Conservation (phyloP, 2,329 filamentous ascomycete genomes). For the Alternaria postmessia region DNA sequence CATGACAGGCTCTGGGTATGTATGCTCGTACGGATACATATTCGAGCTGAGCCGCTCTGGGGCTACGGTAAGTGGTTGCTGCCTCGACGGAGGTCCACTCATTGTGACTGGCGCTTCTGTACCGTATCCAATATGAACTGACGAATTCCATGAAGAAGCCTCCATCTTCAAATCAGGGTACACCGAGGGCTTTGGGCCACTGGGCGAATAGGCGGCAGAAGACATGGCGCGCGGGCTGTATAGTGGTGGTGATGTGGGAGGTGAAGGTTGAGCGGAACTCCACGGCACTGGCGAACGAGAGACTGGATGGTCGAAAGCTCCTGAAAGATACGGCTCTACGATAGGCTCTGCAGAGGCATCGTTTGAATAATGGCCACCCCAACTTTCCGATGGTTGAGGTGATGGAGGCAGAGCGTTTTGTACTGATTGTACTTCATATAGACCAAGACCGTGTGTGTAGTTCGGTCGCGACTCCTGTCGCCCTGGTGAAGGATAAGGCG, state of each 20-base stretch:
- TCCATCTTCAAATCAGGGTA: conserved; percentile 43
- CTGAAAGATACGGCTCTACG: conserved; percentile 43
- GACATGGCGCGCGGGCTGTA: conserved; percentile 39
- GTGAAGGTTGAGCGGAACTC: conserved; percentile 39
- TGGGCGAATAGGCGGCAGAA: conserved; percentile 46
- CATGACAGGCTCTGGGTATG: conserved; percentile 33
- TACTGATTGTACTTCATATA: conserved; percentile 44
- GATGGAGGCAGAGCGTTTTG: conserved; percentile 43
- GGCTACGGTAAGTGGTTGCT: conserved; percentile 41
- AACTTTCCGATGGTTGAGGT: conserved; percentile 46
- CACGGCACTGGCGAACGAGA: conserved; percentile 44
- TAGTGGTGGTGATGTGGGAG: conserved; percentile 47
- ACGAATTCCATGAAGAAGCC: conserved; percentile 36
- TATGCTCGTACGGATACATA: conserved; percentile 34
- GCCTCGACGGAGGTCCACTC: conserved; percentile 19
- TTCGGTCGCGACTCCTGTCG: conserved; percentile 40
- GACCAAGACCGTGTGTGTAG: conserved; percentile 43
- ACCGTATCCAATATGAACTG: conserved; percentile 23
- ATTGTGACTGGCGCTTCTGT: conserved; percentile 24
- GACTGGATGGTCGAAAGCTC: conserved; percentile 45
- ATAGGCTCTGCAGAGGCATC: conserved; percentile 39
- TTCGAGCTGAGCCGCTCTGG: conserved; percentile 39
- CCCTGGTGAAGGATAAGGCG: conserved; percentile 48
- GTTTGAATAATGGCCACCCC: conserved; percentile 38
- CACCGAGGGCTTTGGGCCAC: conserved; percentile 33